A percentile compares a stretch with the other conserved stretches of the same genome.
Conservation (phyloP, 441 rosid genomes). For the Pelargonium fulgidum region DNA sequence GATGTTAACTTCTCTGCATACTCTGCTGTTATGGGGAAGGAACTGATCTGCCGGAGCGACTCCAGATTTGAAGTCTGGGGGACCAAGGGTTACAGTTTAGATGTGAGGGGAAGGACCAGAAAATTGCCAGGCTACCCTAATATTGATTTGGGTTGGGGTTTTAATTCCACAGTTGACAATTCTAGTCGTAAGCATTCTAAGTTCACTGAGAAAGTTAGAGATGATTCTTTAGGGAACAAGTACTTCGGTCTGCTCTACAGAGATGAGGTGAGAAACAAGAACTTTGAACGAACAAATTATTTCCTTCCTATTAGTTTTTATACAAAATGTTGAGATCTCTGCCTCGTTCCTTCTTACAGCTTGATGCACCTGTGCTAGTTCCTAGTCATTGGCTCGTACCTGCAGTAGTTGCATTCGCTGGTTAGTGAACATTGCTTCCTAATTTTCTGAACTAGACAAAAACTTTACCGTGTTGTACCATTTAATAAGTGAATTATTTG, state of each 20-base stretch:
- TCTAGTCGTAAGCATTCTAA: constrained; percentile 35
- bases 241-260: constrained; percentile 48
- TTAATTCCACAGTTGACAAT: constrained; percentile 41
- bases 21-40: constrained; percentile 77
- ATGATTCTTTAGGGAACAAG: constrained; percentile 41
- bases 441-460: not conserved
- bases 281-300: not conserved
- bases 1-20: constrained; percentile 81
- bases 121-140: constrained; percentile 62
- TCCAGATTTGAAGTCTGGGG: constrained; percentile 96
- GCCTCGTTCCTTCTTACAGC: constrained; percentile 35
- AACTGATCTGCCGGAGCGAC: constrained; percentile 63
- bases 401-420: constrained; percentile 53
- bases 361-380: constrained; percentile 62
- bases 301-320: not conserved
- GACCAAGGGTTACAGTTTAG: constrained; percentile 75
- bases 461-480: not conserved
- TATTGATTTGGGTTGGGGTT: constrained; percentile 50
- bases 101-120: constrained; percentile 65
- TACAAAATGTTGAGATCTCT: constrained; percentile 8
- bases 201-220: constrained; percentile 26
- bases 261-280: constrained; percentile 59
- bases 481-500: constrained; percentile 14
- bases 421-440: constrained; percentile 30
- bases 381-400: constrained; percentile 79